These are phyloP conservation scores for Parietaria judaica DNA, from an alignment of 306 rosid species.

Conservation along the genomic window DNA sequence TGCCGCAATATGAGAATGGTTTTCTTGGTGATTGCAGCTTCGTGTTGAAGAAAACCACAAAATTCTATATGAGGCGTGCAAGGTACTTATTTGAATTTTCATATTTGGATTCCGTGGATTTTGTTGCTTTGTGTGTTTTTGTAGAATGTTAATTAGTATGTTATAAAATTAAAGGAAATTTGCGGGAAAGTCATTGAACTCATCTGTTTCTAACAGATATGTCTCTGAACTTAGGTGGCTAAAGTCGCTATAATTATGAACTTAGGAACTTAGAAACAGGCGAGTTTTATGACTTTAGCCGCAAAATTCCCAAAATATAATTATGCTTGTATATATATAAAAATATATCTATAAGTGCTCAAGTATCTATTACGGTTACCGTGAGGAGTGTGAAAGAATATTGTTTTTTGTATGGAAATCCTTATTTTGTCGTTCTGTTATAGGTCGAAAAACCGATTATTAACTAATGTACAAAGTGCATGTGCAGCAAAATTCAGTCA, in stretches of 20 bases:
- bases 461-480: slow-evolving; percentile 2
- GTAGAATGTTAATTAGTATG: not conserved
- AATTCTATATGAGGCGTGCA: slow-evolving; percentile 63
- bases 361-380: too few species aligned
- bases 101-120: not conserved
- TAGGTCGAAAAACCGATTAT: not conserved
- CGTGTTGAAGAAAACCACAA: slow-evolving; percentile 63
- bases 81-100: slow-evolving; percentile 21
- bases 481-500: slow-evolving; percentile 59
- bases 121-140: not conserved
- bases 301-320: not conserved
- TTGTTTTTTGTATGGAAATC: not conserved
- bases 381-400: not conserved
- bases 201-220: too few species aligned
- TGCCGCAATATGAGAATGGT: too few species aligned
- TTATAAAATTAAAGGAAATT: too few species aligned
- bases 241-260: too few species aligned
- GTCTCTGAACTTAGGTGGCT: too few species aligned
- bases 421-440: not conserved
- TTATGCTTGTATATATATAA: not conserved
- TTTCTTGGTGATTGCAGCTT: slow-evolving; percentile 31
- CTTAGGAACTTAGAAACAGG: too few species aligned
- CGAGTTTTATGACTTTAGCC: too few species aligned
- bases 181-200: too few species aligned
- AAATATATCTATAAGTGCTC: too few species aligned